A percentile compares a stretch with the other conserved stretches of the same genome.
Evolutionary conservation across 305 asterid species (phyloP).

Genomic region (Rubia peregrina): DNA sequence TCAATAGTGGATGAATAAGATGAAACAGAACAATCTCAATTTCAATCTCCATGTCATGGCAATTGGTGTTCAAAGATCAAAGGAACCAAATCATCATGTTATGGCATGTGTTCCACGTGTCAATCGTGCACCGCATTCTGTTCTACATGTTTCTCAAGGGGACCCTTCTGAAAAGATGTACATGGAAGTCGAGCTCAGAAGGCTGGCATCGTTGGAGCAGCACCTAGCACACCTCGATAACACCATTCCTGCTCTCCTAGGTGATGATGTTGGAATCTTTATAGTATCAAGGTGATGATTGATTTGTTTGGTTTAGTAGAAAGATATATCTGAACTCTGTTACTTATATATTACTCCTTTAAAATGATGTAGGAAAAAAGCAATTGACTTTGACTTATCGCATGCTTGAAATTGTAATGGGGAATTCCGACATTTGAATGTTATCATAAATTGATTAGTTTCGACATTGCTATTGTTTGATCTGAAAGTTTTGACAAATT

Average conservation of each 20-base stretch:
- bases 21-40: slow-evolving; percentile 38
- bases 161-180: slow-evolving; percentile 82
- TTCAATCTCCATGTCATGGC: slow-evolving; percentile 54
- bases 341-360: too few relatives aligned
- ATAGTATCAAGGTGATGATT: slow-evolving; percentile 67
- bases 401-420: too few relatives aligned
- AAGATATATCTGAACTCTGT: too few relatives aligned
- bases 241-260: slow-evolving; percentile 95
- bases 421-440: too few relatives aligned
- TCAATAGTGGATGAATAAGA: slow-evolving; percentile 49
- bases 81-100: slow-evolving; percentile 79
- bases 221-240: slow-evolving; percentile 84
- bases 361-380: too few relatives aligned
- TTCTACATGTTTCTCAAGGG: slow-evolving; percentile 74
- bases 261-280: slow-evolving; percentile 80
- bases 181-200: slow-evolving; percentile 85
- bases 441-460: too few relatives aligned
- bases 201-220: slow-evolving; percentile 88
- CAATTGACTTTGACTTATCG: too few relatives aligned
- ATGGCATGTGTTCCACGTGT: slow-evolving; percentile 95
- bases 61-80: slow-evolving; percentile 60
- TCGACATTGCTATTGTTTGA: too few relatives aligned
- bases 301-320: too few relatives aligned
- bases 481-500: too few relatives aligned
- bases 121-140: slow-evolving; percentile 81